Conservation (phyloP, 257 asterid genomes). For the Solanum pinnatisectum region DNA sequence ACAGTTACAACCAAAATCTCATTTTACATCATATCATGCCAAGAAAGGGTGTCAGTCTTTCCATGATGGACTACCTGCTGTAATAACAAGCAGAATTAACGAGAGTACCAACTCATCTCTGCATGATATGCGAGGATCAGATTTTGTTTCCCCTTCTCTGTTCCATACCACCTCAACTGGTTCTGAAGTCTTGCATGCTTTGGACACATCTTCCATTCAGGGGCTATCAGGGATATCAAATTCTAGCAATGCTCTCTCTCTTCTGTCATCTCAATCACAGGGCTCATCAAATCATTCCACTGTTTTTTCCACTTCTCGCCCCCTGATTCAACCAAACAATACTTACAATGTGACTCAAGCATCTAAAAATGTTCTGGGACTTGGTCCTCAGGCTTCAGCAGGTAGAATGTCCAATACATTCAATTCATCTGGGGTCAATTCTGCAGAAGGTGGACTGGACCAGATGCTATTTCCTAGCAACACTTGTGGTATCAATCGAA, state of each 20-base stretch:
- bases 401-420: constrained; percentile 7
- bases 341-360: constrained; percentile 5
- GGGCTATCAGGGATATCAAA: constrained; percentile 18
- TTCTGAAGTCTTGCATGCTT: constrained; percentile 10
- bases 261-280: constrained; percentile 37
- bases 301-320: constrained; percentile 1
- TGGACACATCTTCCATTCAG: constrained; percentile 18
- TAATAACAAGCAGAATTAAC: constrained; percentile 2
- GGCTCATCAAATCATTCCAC: constrained; percentile 12
- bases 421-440: constrained; percentile 11
- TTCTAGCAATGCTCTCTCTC: constrained; percentile 42
- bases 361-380: constrained; percentile 15
- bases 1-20: background rate
- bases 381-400: constrained; percentile 12
- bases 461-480: constrained; percentile 18
- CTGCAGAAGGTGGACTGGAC: constrained; percentile 17
- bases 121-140: constrained; percentile 4
- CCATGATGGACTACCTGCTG: background rate
- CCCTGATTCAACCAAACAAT: constrained; percentile 8
- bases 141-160: constrained; percentile 11
- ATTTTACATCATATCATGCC: background rate
- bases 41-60: background rate
- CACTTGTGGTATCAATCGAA: constrained; percentile 4
- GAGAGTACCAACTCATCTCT: constrained; percentile 2
- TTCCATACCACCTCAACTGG: constrained; percentile 8